Evolutionary conservation across 805 yeast species (phyloP), one percentile per base, ranked within the genome.

Genomic region (Hanseniaspora lachancei): DNA sequence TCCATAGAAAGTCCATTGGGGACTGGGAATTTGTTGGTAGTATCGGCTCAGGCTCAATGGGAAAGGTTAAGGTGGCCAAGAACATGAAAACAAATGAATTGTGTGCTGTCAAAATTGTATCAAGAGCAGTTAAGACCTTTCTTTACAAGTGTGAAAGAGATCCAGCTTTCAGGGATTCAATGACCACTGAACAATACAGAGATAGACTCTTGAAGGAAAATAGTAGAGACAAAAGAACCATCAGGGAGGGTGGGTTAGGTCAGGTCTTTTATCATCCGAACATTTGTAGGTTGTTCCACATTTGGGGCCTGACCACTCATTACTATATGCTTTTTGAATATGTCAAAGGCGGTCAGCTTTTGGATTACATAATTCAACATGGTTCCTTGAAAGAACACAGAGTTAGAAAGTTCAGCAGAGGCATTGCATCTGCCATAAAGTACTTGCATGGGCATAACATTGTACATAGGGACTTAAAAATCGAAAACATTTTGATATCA

Each of bases 11-110:
- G 58, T 77, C 95, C 5, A 84, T 91, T 55, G 98, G 97, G 15
- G 96, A 93, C 61, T 91, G 98, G 98, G 95, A 87, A 62, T 89
- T 91, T 62, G 77, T 86, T 57, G 88, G 88, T 69, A 89, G 96
- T 2, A 86, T 93, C 47, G 99, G 99, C 44, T 96, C 97, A 2
- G 98, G 99, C 3, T 88, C 96, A 0, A 93, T 93, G 98, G 99
- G 99, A 58, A 95, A 91, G 68, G 99, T 93, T 50, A 93, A 93
- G 70, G 74, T 93, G 41, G 97, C 97, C 1, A 82, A 80, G 63
- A 95, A 89, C 71, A 79, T 85, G 61, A 69, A 80, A 38, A 87
- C 96, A 1, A 79, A 78, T 58, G 89, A 86, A 62, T 76, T 87
- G 15, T 91, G 96, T 70, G 95, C 95, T 0, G 89, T 91, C 29